Conservation (phyloP, 2,329 filamentous ascomycete species). For the Phoma herbarum region DNA sequence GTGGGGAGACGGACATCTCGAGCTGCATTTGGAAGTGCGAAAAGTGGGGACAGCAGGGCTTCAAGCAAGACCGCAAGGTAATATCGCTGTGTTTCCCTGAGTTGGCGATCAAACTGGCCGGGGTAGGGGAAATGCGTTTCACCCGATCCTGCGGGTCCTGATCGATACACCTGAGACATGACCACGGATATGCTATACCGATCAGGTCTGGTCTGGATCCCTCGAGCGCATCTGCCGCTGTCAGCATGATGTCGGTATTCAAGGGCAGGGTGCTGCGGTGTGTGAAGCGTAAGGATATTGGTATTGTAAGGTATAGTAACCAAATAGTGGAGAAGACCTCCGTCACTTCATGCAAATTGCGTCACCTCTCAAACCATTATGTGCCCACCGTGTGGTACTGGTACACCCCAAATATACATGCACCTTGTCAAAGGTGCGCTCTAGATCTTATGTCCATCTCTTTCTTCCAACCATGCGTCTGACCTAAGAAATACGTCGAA, state of each 20-base stretch:
- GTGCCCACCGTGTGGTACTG: conserved; percentile 8
- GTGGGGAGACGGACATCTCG: background rate
- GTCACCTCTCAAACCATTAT: conserved; percentile 10
- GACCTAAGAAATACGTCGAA: conserved; percentile 14
- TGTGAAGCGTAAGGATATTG: conserved; percentile 13
- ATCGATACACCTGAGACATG: conserved; percentile 12
- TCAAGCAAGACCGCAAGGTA: background rate
- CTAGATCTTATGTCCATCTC: conserved; percentile 14
- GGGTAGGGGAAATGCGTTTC: conserved; percentile 10
- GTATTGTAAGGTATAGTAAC: conserved; percentile 18
- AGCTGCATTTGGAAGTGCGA: background rate
- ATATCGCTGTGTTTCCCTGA: conserved; percentile 1
- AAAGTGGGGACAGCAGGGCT: background rate
- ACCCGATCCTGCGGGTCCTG: conserved; percentile 5
- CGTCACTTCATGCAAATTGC: conserved; percentile 20
- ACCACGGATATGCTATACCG: conserved; percentile 3
- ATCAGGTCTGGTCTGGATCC: conserved; percentile 3
- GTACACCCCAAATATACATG: conserved; percentile 23
- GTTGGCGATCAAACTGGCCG: conserved; percentile 3
- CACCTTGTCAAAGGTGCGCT: conserved; percentile 7
- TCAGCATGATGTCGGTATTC: conserved; percentile 1
- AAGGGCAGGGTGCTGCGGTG: background rate
- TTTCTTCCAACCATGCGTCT: conserved; percentile 11
- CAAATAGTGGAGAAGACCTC: conserved; percentile 15
- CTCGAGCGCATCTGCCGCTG: background rate